Conservation (phyloP, 1,284 basidiomycete species). For the Cryptococcus sp. region DNA sequence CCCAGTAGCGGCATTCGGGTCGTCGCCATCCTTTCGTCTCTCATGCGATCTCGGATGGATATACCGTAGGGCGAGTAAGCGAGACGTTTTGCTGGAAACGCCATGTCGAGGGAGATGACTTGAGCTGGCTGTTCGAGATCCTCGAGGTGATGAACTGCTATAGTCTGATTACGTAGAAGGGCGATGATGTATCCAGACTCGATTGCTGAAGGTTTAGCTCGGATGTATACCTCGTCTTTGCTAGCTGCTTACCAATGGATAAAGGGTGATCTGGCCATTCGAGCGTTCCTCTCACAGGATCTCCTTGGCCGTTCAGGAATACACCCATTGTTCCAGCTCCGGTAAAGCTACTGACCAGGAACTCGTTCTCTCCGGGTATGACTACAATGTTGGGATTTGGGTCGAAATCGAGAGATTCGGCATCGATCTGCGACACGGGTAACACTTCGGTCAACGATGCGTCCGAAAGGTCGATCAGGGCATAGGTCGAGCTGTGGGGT, state of each 20-base stretch:
- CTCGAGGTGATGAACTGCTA: slow-evolving; percentile 73
- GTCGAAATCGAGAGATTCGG: slow-evolving; percentile 31
- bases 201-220: slow-evolving; percentile 52
- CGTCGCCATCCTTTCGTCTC: slow-evolving; percentile 38
- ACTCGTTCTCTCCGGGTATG: slow-evolving; percentile 65
- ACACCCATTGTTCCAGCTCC: slow-evolving; percentile 70
- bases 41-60: slow-evolving; percentile 33
- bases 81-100: slow-evolving; percentile 29
- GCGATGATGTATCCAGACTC: slow-evolving; percentile 75
- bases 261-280: slow-evolving; percentile 75
- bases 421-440: slow-evolving; percentile 66
- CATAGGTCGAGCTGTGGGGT: slow-evolving; percentile 59
- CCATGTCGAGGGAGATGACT: slow-evolving; percentile 55
- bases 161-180: slow-evolving; percentile 67
- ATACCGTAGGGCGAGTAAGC: slow-evolving; percentile 45
- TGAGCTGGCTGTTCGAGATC: slow-evolving; percentile 65
- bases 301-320: slow-evolving; percentile 74
- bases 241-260: slow-evolving; percentile 59
- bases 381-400: slow-evolving; percentile 67
- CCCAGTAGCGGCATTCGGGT: slow-evolving; percentile 27
- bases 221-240: neutral
- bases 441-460: slow-evolving; percentile 64
- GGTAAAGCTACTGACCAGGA: slow-evolving; percentile 54
- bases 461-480: slow-evolving; percentile 66
- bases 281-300: slow-evolving; percentile 80